Conservation (phyloP, 1,284 basidiomycete species). For the Takashimella koratensis region DNA sequence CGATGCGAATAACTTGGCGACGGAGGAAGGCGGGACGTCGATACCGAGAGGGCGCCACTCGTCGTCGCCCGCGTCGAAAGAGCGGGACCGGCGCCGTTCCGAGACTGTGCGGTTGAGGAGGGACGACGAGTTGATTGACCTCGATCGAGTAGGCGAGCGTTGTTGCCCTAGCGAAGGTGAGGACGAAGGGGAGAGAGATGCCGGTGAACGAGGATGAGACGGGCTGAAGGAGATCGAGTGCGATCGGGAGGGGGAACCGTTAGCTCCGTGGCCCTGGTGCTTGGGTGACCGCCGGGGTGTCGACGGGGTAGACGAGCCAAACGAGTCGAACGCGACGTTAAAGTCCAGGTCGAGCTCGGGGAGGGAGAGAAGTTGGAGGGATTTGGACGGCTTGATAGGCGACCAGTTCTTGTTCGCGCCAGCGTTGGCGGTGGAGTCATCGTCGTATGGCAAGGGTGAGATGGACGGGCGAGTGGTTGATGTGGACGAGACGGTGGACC, state of each 20-base stretch:
- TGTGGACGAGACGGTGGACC: background rate
- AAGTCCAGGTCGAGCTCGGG: constrained; percentile 47
- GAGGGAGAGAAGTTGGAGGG: constrained; percentile 38
- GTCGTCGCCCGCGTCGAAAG: constrained; percentile 8
- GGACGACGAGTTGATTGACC: constrained; percentile 5
- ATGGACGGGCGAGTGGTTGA: background rate
- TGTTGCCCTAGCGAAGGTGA: background rate
- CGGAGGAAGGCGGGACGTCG: constrained; percentile 11
- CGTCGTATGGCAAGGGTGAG: background rate
- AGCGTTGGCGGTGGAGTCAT: background rate
- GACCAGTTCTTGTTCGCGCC: constrained; percentile 2
- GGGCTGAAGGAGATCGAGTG: background rate
- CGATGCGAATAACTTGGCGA: constrained; percentile 21
- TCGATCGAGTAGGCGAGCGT: background rate
- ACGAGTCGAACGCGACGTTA: constrained; percentile 29
- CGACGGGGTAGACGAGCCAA: constrained; percentile 30
- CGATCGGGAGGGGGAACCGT: constrained; percentile 16
- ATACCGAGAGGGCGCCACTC: constrained; percentile 7
- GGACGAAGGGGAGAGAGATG: background rate
- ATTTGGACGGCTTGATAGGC: constrained; percentile 24
- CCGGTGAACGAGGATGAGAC: background rate
- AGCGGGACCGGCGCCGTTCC: constrained; percentile 13
- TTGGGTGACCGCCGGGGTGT: constrained; percentile 21
- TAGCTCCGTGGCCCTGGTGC: background rate
- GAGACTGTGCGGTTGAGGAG: constrained; percentile 1